Evolutionary conservation across 495 filamentous ascomycete genomes (phyloP).

Genomic region (Talaromyces ruber): DNA sequence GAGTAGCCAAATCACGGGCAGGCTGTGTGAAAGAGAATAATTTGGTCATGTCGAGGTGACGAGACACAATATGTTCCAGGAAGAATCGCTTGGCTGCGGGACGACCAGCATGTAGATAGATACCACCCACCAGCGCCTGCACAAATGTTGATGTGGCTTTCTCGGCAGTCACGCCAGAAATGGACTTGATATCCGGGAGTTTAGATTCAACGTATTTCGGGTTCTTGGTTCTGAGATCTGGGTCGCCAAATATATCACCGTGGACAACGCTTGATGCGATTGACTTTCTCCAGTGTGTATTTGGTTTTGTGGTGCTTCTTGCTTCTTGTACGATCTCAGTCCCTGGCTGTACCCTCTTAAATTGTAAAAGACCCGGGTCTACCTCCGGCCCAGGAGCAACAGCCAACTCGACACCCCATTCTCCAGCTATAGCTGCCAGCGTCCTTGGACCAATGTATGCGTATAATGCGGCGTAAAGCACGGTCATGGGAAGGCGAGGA

Average conservation of each 20-base stretch:
- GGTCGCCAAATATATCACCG: conserved; percentile 73
- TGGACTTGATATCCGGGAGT: conserved; percentile 10
- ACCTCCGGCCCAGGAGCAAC: conserved; percentile 82
- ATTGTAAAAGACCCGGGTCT: conserved; percentile 89
- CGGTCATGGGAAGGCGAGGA: conserved; percentile 76
- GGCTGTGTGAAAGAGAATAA: conserved; percentile 81
- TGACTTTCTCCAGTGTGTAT: conserved; percentile 58
- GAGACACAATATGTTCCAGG: conserved; percentile 68
- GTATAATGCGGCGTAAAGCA: conserved; percentile 74
- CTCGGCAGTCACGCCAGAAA: conserved; percentile 31
- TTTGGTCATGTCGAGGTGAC: conserved; percentile 63
- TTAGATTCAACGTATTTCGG: conserved; percentile 9
- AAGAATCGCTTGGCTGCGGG: conserved; percentile 71
- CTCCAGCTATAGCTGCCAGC: conserved; percentile 57
- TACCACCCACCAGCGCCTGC: conserved; percentile 68
- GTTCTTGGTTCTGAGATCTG: conserved; percentile 18
- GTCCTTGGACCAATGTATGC: conserved; percentile 70
- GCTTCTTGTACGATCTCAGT: conserved; percentile 23
- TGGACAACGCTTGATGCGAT: conserved; percentile 63
- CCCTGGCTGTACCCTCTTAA: conserved; percentile 52
- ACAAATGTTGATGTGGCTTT: conserved; percentile 58
- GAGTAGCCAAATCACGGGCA: conserved; percentile 63
- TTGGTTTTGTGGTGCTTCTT: conserved; percentile 23
- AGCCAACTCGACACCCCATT: conserved; percentile 87
- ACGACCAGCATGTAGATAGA: conserved; percentile 71